Evolutionary conservation across 129 eudicot species (phyloP).

Genomic region (Tanacetum coccineum): DNA sequence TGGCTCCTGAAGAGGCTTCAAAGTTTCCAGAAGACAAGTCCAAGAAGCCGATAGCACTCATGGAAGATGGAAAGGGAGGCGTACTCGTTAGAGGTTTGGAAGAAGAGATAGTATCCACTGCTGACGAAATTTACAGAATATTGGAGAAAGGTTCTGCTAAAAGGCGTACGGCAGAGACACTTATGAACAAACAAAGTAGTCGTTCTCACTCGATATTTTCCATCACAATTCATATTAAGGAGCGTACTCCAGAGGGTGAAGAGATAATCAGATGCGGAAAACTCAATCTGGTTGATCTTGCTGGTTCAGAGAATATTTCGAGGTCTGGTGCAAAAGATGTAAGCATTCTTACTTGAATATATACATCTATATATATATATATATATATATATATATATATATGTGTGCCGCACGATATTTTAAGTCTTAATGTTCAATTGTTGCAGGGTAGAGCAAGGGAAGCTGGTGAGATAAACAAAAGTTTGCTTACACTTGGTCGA

Average conservation of each 20-base stretch:
- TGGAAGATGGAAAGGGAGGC: constrained; percentile 98
- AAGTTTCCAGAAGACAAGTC: constrained; percentile 61
- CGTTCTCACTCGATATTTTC: constrained; percentile 94
- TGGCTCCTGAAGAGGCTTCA: constrained; percentile 65
- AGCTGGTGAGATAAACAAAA: constrained; percentile 98
- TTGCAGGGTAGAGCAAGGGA: constrained; percentile 96
- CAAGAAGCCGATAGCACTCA: constrained; percentile 91
- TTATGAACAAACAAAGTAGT: constrained; percentile 95
- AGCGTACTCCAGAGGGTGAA: constrained; percentile 94
- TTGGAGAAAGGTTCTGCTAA: constrained; percentile 94
- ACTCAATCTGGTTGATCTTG: constrained; percentile 91
- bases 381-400: too few species aligned
- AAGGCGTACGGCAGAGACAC: constrained; percentile 93
- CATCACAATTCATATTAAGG: constrained; percentile 88
- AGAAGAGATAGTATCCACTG: constrained; percentile 86
- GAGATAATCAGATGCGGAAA: constrained; percentile 96
- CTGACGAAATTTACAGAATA: constrained; percentile 86
- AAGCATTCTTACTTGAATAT: not conserved
- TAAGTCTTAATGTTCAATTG: not conserved
- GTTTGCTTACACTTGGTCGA: constrained; percentile 97
- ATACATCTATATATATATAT: too few species aligned
- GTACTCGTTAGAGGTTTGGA: constrained; percentile 90
- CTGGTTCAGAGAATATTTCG: constrained; percentile 98
- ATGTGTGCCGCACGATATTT: too few species aligned
- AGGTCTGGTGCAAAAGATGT: constrained; percentile 99